A percentile compares a stretch with the other conserved stretches of the same genome.
Conservation (phyloP, 768 basidiomycete genomes). For the Pisolithus sp. region DNA sequence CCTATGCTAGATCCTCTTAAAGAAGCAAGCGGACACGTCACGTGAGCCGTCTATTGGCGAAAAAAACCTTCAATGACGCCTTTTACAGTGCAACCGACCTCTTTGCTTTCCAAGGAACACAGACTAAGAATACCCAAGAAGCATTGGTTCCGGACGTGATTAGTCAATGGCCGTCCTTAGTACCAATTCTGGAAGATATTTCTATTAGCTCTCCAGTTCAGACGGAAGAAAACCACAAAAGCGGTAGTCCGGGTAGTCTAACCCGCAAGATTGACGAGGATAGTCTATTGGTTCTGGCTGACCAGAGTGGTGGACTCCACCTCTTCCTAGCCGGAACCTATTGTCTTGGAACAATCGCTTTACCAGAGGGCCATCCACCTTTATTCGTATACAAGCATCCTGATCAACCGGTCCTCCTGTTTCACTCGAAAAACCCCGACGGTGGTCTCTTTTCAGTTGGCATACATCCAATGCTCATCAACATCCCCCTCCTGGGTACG, state of each 20-base stretch:
- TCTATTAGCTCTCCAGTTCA: conserved; percentile 48
- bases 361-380: conserved; percentile 28
- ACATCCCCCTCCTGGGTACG: conserved; percentile 51
- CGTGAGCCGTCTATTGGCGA: conserved; percentile 39
- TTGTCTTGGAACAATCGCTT: conserved; percentile 49
- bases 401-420: conserved; percentile 40
- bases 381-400: conserved; percentile 38
- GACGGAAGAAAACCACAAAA: conserved; percentile 24
- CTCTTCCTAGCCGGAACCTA: conserved; percentile 74
- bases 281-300: conserved; percentile 59
- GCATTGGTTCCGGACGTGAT: conserved; percentile 53
- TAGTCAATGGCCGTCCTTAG: conserved; percentile 62
- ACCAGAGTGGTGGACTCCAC: conserved; percentile 51
- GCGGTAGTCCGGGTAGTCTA: conserved; percentile 23
- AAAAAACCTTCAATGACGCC: conserved; percentile 12
- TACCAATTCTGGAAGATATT: conserved; percentile 46
- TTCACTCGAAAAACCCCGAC: conserved; percentile 33
- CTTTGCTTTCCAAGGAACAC: conserved; percentile 73
- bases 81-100: conserved; percentile 61
- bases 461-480: conserved; percentile 39
- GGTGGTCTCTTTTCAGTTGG: conserved; percentile 22
- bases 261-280: conserved; percentile 39
- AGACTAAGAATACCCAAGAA: conserved; percentile 41
- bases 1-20: conserved; percentile 67
- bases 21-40: conserved; percentile 59